Percentiles rank a stretch among this genome's conserved stretches.
Conservation (phyloP, 148 eudicot species). For the Nepenthes gracilis region DNA sequence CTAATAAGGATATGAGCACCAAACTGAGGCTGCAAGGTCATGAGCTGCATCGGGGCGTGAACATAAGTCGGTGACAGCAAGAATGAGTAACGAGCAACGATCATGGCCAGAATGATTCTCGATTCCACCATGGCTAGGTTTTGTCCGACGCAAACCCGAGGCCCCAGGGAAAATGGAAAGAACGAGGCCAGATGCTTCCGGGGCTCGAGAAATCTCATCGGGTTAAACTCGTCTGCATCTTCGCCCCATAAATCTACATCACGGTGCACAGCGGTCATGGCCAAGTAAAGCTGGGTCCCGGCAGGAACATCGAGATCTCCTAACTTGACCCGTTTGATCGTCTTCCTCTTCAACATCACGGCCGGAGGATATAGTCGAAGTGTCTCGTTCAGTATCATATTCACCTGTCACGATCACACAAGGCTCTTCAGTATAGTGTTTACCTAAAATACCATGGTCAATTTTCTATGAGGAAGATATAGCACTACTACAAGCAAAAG, state of each 20-base stretch:
- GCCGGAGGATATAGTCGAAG: slow-evolving; percentile 74
- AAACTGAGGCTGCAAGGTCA: slow-evolving; percentile 62
- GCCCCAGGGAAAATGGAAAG: slow-evolving; percentile 64
- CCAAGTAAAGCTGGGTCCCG: slow-evolving; percentile 40
- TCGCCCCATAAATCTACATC: slow-evolving; percentile 61
- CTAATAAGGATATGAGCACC: slow-evolving; percentile 6
- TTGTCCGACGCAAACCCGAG: slow-evolving; percentile 65
- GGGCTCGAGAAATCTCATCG: slow-evolving; percentile 37
- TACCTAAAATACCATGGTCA: not conserved
- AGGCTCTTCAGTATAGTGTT: not conserved
- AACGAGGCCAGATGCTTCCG: slow-evolving; percentile 47
- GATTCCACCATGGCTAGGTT: slow-evolving; percentile 65
- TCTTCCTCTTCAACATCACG: slow-evolving; percentile 37
- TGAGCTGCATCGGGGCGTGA: slow-evolving; percentile 49
- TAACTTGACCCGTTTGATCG: slow-evolving; percentile 25
- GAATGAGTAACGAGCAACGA: slow-evolving; percentile 25
- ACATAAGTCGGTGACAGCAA: slow-evolving; percentile 45
- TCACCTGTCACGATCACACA: slow-evolving; percentile 24
- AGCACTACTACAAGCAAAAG: no score
- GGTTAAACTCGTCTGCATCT: slow-evolving; percentile 66
- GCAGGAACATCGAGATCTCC: slow-evolving; percentile 40
- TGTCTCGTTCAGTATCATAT: slow-evolving; percentile 57
- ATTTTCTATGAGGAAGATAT: no score
- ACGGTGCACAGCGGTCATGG: slow-evolving; percentile 68
- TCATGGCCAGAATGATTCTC: slow-evolving; percentile 44